Percentiles rank a stretch among this genome's conserved stretches.
Conservation (phyloP, 345 rosid genomes). For the Eucalyptus regnans region DNA sequence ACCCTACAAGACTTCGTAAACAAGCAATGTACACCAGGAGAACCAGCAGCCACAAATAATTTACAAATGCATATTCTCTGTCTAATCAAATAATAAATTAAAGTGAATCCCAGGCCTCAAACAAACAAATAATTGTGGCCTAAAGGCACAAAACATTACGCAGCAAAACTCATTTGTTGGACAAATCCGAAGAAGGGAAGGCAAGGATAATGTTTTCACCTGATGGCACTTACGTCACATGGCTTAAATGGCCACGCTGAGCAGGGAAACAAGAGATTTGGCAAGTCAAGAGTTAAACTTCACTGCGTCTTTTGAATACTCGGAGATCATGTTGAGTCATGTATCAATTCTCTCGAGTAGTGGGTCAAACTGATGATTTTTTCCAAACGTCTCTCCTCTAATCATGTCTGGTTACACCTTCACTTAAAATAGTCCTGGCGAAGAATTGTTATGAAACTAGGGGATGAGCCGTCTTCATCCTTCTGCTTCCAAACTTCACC, state of each 20-base stretch:
- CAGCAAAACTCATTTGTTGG: not conserved
- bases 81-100: not conserved
- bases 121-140: not conserved
- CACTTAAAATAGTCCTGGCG: constrained; percentile 53
- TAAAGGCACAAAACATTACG: not conserved
- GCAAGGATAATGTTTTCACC: not conserved
- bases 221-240: not conserved
- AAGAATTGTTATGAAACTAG: constrained; percentile 26
- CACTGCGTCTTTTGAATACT: not conserved
- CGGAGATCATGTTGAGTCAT: not conserved
- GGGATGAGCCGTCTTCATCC: constrained; percentile 41
- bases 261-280: not conserved
- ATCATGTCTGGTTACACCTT: not conserved
- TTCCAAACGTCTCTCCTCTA: not conserved
- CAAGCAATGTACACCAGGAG: not conserved
- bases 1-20: not conserved
- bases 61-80: not conserved
- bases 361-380: not conserved
- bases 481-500: constrained; percentile 49
- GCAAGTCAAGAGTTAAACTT: not conserved
- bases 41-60: not conserved
- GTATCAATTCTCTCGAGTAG: not conserved
- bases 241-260: not conserved
- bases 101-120: not conserved
- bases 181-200: not conserved